Conservation (phyloP, 352 stramenopile species). For the Phytophthora hybrid region DNA sequence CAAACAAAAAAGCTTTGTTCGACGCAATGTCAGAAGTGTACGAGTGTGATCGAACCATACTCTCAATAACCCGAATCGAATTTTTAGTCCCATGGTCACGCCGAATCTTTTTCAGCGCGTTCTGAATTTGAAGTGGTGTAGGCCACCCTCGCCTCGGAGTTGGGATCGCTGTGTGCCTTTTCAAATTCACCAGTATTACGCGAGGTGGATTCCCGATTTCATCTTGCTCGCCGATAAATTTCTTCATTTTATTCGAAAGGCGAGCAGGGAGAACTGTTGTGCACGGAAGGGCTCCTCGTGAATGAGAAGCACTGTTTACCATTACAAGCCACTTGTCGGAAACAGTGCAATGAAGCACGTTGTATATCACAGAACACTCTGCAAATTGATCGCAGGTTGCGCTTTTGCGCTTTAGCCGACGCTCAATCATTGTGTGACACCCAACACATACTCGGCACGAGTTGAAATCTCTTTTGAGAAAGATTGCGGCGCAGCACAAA, state of each 20-base stretch:
- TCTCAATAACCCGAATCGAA: background rate
- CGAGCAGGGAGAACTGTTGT: background rate
- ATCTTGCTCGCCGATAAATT: background rate
- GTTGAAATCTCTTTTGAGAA: background rate
- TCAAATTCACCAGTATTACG: background rate
- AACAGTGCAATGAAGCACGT: background rate
- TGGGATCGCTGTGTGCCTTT: background rate
- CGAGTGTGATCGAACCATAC: background rate
- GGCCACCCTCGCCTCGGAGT: background rate
- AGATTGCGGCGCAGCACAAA: background rate
- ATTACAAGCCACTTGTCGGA: background rate
- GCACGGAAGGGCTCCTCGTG: background rate
- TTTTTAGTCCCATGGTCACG: background rate
- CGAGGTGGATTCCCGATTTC: background rate
- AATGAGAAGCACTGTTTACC: background rate
- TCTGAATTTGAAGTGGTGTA: background rate
- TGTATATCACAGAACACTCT: background rate
- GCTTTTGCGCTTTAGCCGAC: background rate
- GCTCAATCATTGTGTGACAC: background rate
- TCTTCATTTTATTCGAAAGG: background rate
- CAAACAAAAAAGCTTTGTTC: background rate
- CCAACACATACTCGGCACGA: background rate
- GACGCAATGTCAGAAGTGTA: background rate
- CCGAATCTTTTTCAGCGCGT: background rate
- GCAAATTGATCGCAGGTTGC: background rate